Evolutionary conservation across 352 stramenopile species (phyloP), one percentile per base, ranked within the genome.

Genomic region (Aphanomyces stellatus): DNA sequence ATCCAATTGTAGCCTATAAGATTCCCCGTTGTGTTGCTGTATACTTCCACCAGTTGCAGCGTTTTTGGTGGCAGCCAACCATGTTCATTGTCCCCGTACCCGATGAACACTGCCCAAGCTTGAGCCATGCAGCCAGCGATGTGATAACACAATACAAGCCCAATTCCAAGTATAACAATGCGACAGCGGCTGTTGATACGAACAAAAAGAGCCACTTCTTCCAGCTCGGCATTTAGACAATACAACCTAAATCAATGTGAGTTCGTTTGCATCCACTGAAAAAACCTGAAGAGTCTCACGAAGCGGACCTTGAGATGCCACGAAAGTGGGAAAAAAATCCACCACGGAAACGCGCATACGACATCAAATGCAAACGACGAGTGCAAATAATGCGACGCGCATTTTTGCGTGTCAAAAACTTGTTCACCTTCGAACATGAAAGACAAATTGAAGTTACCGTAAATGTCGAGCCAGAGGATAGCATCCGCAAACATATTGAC

Each of bases 371-470:
- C 15, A 22, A 65, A 65, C 1, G 11, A 6, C 2, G 15, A 1
- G 2, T 65, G 11, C 3, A 31, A 43, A 24, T 65, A 65, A 24
- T 53, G 57, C 34, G 22, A 17, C 30, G 43, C 43, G 30, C 57
- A 65, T 37, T 65, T 65, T 33, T 28, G 11, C 7, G 57, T 28
- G 30, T 65, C 57, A 8, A 34, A 24, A 27, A 65, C 42, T 10
- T 65, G 57, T 22, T 65, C 57, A 25, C 34, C 43, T 43, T 65
- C 43, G 37, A 35, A 15, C 2, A 65, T 48, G 19, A 35, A 65
- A 8, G 57, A 40, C 10, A 65, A 37, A 19, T 65, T 65, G 25
- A 65, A 37, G 25, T 55, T 37, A 2, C 35, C 57, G 30, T 65
- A 65, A 42, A 65, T 65, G 30, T 65, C 57, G 34, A 33, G 22